A percentile compares a stretch with the other conserved stretches of the same genome.
These are phyloP conservation scores for Suhomyces tanzawaensis DNA, from an alignment of 805 yeast species.

Conservation along the genomic window DNA sequence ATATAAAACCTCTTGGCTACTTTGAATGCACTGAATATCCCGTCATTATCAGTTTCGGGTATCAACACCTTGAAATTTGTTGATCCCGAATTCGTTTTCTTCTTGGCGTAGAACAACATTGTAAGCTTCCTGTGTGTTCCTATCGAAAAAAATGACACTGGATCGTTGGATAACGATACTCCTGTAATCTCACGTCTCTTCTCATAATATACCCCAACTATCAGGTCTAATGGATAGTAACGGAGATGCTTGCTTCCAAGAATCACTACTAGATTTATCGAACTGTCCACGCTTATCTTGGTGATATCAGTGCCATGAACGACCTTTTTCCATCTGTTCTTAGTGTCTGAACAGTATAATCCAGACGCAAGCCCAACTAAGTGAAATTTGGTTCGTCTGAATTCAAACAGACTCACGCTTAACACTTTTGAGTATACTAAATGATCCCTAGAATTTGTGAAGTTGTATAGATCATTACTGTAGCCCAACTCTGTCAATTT, in stretches of 20 bases:
- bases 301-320: constrained; percentile 50
- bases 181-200: constrained; percentile 41
- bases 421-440: constrained; percentile 36
- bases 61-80: constrained; percentile 57
- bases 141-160: constrained; percentile 56
- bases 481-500: constrained; percentile 22
- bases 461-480: constrained; percentile 24
- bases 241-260: constrained; percentile 58
- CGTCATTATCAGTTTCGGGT: constrained; percentile 56
- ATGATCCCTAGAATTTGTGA: constrained; percentile 17
- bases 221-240: constrained; percentile 60
- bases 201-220: constrained; percentile 57
- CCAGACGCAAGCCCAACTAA: constrained; percentile 66
- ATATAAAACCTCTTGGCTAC: constrained; percentile 46
- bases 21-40: constrained; percentile 38
- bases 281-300: constrained; percentile 59
- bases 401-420: constrained; percentile 46
- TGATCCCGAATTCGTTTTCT: constrained; percentile 42
- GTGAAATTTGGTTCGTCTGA: constrained; percentile 44
- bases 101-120: constrained; percentile 56
- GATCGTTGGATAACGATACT: constrained; percentile 47
- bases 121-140: constrained; percentile 67
- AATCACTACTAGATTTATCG: constrained; percentile 54
- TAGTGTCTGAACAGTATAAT: constrained; percentile 49
- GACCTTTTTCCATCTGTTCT: constrained; percentile 57